These are phyloP conservation scores for Skeletonema marinoi DNA, from an alignment of 108 stramenopile species.

Conservation along the genomic window DNA sequence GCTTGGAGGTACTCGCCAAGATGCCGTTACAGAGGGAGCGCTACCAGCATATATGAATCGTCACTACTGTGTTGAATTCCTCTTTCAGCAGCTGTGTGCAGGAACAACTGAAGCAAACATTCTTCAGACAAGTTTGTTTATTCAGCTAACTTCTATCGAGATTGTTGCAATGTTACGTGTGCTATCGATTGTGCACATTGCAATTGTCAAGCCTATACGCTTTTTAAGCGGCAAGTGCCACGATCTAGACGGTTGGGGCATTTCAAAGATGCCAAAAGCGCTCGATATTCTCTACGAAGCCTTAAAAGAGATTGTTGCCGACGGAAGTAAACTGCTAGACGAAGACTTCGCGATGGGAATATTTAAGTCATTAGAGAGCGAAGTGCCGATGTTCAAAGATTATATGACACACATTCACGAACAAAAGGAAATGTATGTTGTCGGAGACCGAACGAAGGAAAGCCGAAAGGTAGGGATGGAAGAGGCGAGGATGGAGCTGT, in stretches of 20 bases:
- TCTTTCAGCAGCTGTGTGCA: conserved; percentile 3
- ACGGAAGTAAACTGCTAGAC: conserved; percentile 2
- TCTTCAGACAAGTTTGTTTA: background rate
- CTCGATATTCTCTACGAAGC: conserved; percentile 6
- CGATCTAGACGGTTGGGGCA: background rate
- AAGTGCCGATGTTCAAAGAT: no score
- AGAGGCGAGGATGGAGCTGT: no score
- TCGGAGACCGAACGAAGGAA: no score
- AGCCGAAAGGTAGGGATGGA: no score
- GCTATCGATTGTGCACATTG: conserved; percentile 14
- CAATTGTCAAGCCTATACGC: background rate
- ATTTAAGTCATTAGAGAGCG: background rate
- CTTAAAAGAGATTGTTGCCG: background rate
- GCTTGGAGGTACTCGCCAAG: conserved; percentile 14
- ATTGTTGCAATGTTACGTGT: conserved; percentile 8
- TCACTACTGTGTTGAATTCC: conserved; percentile 7
- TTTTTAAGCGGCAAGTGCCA: conserved; percentile 4
- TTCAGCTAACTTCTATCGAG: conserved; percentile 3
- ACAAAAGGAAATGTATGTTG: no score
- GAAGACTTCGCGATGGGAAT: conserved; percentile 21
- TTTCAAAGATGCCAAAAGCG: background rate
- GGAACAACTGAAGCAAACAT: background rate
- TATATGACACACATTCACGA: no score
- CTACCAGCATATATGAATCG: background rate
- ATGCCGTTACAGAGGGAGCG: conserved; percentile 5